Evolutionary conservation across 1,284 basidiomycete genomes (phyloP).

Genomic region (Papiliotrema fonsecae): DNA sequence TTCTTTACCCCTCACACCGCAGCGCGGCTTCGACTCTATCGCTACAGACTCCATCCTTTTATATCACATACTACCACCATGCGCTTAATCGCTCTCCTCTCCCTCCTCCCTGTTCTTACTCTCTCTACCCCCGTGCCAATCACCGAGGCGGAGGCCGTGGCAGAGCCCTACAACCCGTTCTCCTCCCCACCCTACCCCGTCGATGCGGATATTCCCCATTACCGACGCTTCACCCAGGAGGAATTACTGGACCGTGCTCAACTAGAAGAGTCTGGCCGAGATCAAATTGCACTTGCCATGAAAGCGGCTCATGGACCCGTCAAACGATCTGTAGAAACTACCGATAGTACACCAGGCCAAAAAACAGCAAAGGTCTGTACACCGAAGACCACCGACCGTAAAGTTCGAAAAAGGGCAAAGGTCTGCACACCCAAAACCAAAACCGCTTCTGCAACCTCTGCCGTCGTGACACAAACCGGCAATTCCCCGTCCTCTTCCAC

Average conservation of each 20-base stretch:
- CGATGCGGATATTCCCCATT: neutral
- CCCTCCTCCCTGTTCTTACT: slow-evolving; percentile 17
- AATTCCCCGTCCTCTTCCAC: too few species aligned
- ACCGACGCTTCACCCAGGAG: neutral
- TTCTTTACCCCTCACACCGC: neutral
- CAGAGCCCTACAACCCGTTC: slow-evolving; percentile 14
- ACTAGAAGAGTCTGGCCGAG: neutral
- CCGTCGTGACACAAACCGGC: too few species aligned
- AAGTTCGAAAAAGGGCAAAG: too few species aligned
- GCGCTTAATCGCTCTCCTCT: slow-evolving; percentile 9
- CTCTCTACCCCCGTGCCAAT: slow-evolving; percentile 4
- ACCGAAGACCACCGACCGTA: neutral
- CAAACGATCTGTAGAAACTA: too few species aligned
- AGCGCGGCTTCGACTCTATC: neutral
- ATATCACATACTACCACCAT: too few species aligned
- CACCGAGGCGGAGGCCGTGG: neutral
- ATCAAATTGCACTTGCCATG: neutral
- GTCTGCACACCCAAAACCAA: neutral
- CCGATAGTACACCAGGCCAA: too few species aligned
- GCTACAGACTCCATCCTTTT: too few species aligned
- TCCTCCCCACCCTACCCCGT: slow-evolving; percentile 1
- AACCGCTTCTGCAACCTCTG: neutral
- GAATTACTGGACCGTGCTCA: neutral
- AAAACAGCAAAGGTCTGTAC: neutral
- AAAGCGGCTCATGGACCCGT: too few species aligned